Base-by-base conservation (phyloP, 2,329 filamentous ascomycete genomes). In the Neonectria coccinea region DNA sequence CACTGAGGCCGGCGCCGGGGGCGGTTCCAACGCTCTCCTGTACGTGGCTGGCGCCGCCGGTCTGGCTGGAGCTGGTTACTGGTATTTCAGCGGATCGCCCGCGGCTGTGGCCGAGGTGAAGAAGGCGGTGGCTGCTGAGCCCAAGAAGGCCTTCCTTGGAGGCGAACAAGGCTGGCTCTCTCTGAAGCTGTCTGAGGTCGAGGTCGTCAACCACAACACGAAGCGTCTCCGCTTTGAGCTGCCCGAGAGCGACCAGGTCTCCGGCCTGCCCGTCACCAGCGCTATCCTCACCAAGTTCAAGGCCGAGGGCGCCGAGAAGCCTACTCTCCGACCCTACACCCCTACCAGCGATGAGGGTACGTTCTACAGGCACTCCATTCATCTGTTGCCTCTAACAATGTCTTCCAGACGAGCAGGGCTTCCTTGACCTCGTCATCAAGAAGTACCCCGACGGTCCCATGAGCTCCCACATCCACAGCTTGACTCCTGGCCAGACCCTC, bases 281-380 rank as follows among this genome's bases (percentile, higher is more conserved):
- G 94, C 94, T 50, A 81, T 99, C 72, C 84, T 99, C 78, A 96
- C 96, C 71, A 97, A 97, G 83, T 97, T 89, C 86, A 93, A 97
- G 84, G 89, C 90, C 6, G 87, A 88, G n/a, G 89, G 90, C 65
- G 90, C 89, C 76, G 88, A 93, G 79, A 98, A 98, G 89, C 86
- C 93, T 36, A 90, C 93, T 11, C 88, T 99, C 69, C 88, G 96
- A 68, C 96, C 96, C 7, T 99, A 99, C 82, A 99, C 96, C 5
- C 95, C 96, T 57, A 88, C 91, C 74, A 97, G 89, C 75, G 94
- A 97, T 76, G 94, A 97, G 81, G 85, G 91, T 92, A 77, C 71
- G 85, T 72, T 70, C 41, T 4, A 12, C 20, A 9, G 0, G 8
- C 5, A 12, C n/a, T 11, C 10, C 51, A 6, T 48, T 39, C 51